Evolutionary conservation across 2,329 filamentous ascomycete genomes (phyloP).

Genomic region (Pyricularia grisea): DNA sequence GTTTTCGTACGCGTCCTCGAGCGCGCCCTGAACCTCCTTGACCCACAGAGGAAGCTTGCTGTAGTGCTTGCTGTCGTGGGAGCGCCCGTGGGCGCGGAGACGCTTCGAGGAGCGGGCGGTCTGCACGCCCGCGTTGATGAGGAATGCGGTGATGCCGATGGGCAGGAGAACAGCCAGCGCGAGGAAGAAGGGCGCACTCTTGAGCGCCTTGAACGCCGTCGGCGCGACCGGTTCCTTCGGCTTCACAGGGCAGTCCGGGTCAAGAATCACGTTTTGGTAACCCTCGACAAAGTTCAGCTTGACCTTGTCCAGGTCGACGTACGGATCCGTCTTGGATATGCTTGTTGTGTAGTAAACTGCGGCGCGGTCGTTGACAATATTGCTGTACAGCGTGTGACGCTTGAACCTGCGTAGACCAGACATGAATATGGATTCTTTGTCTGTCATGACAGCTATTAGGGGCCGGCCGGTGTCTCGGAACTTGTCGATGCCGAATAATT

Average conservation of each 20-base stretch:
- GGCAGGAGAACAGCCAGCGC: constrained; percentile 69
- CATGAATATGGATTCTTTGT: constrained; percentile 79
- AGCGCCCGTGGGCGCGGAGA: constrained; percentile 68
- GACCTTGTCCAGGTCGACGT: constrained; percentile 54
- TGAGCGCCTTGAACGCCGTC: constrained; percentile 21
- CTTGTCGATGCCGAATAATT: constrained; percentile 78
- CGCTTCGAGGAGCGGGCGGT: constrained; percentile 64
- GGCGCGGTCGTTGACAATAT: constrained; percentile 77
- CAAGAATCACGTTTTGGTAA: constrained; percentile 67
- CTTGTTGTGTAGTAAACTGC: constrained; percentile 77
- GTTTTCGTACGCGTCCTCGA: constrained; percentile 70
- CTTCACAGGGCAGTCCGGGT: constrained; percentile 50
- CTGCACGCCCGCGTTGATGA: constrained; percentile 66
- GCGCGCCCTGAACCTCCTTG: constrained; percentile 63
- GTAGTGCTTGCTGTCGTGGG: constrained; percentile 60
- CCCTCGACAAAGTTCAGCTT: constrained; percentile 65
- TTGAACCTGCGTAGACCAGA: constrained; percentile 67
- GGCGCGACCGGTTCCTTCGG: not conserved
- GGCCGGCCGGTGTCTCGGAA: constrained; percentile 79
- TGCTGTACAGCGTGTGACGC: constrained; percentile 70
- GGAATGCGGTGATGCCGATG: constrained; percentile 58
- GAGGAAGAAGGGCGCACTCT: constrained; percentile 20
- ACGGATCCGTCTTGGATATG: constrained; percentile 73
- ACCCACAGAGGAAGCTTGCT: constrained; percentile 62
- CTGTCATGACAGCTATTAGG: constrained; percentile 71